Evolutionary conservation across 2,329 filamentous ascomycete species (phyloP).

Genomic region (Apiospora rasikravindrae): DNA sequence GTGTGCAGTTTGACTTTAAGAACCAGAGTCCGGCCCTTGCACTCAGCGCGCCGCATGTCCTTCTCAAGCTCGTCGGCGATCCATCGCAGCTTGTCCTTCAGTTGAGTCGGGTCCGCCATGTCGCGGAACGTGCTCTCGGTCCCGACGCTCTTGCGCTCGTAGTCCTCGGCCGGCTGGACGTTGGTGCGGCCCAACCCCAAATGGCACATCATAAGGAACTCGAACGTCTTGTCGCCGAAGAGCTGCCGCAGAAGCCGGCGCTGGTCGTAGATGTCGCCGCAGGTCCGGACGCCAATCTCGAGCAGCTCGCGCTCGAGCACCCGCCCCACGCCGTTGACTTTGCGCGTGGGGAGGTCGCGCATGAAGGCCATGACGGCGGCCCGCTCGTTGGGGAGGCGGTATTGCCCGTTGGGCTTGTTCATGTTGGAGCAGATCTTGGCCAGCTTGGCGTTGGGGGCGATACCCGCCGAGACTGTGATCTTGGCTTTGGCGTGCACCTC

Average conservation of each 20-base stretch:
- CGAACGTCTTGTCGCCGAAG: constrained; percentile 90
- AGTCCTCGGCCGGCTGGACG: constrained; percentile 85
- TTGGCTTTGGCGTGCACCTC: constrained; percentile 78
- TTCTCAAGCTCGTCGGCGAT: constrained; percentile 87
- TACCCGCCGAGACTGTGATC: constrained; percentile 91
- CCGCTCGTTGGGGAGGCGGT: constrained; percentile 73
- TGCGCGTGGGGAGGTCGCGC: constrained; percentile 79
- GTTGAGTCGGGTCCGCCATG: constrained; percentile 68
- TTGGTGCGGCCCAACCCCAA: constrained; percentile 85
- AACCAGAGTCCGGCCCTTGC: constrained; percentile 88
- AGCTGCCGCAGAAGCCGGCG: constrained; percentile 75
- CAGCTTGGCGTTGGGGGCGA: constrained; percentile 89
- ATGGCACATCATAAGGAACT: constrained; percentile 84
- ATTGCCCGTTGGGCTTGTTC: constrained; percentile 97
- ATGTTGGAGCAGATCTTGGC: constrained; percentile 95
- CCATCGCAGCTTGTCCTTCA: constrained; percentile 78
- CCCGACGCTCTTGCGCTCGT: constrained; percentile 90
- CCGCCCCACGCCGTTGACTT: constrained; percentile 93
- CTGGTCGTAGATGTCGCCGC: constrained; percentile 82
- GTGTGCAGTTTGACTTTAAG: constrained; percentile 95
- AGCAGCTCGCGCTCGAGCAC: constrained; percentile 91
- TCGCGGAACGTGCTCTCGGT: constrained; percentile 93
- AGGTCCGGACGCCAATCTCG: constrained; percentile 85
- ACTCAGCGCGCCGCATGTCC: constrained; percentile 78
- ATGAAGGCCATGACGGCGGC: constrained; percentile 84